These are phyloP conservation scores for Tulasnella sp. DNA, from an alignment of 768 basidiomycete genomes.

Conservation along the genomic window DNA sequence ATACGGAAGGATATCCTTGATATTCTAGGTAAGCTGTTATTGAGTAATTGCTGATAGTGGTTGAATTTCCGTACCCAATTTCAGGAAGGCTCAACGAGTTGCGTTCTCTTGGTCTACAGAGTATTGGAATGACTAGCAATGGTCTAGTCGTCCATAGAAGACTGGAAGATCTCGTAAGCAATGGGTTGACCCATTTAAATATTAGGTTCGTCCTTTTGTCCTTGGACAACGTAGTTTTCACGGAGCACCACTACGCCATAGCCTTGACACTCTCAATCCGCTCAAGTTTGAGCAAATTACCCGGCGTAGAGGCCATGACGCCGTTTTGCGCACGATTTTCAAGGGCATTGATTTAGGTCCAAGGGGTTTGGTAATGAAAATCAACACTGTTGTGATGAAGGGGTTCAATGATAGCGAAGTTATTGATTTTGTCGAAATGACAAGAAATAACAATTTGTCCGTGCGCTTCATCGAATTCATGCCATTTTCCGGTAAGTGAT, in stretches of 20 bases:
- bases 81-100: constrained; percentile 50
- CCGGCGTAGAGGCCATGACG: constrained; percentile 57
- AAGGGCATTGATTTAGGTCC: constrained; percentile 37
- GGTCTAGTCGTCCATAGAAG: constrained; percentile 63
- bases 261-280: constrained; percentile 74
- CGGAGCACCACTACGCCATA: constrained; percentile 22
- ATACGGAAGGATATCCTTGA: constrained; percentile 60
- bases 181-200: constrained; percentile 65
- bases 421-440: constrained; percentile 64
- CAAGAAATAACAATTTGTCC: constrained; percentile 45
- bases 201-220: constrained; percentile 31
- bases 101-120: constrained; percentile 45
- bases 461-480: constrained; percentile 89
- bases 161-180: constrained; percentile 50
- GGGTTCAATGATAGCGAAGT: constrained; percentile 74
- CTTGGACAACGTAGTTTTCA: not conserved
- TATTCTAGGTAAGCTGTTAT: constrained; percentile 44
- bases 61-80: constrained; percentile 9
- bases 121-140: constrained; percentile 80
- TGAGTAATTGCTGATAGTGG: not conserved
- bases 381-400: constrained; percentile 75
- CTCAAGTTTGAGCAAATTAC: constrained; percentile 84
- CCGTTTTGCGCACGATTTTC: constrained; percentile 55
- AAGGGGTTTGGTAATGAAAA: constrained; percentile 43
- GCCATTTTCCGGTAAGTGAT: constrained; percentile 68